Conservation (phyloP, 108 stramenopile genomes). For the Schizochytrium sp. region DNA sequence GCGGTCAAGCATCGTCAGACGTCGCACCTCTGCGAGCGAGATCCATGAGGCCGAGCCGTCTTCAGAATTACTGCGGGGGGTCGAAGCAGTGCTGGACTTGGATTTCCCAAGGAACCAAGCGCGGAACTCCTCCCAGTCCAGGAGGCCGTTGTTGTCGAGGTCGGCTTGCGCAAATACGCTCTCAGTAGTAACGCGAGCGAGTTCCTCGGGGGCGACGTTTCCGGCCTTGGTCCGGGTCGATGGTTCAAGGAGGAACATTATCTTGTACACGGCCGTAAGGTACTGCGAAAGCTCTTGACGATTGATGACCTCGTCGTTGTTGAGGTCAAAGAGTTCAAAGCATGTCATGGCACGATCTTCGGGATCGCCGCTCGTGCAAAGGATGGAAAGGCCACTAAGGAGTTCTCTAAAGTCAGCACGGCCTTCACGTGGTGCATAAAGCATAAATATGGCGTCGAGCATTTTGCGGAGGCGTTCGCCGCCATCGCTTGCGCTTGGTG, state of each 20-base stretch:
- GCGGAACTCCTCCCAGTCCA: not conserved
- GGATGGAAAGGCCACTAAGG: not conserved
- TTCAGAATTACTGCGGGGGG: not conserved
- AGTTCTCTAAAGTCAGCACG: not conserved
- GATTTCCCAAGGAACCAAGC: not conserved
- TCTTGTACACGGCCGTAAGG: not conserved
- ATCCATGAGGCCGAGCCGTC: not conserved
- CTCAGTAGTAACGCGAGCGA: constrained; percentile 17
- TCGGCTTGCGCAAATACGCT: constrained; percentile 16
- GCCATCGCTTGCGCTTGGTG: not conserved
- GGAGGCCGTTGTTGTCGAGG: not conserved
- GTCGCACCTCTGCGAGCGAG: constrained; percentile 1
- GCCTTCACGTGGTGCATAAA: not conserved
- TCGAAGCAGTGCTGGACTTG: not conserved
- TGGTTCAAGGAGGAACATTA: not conserved
- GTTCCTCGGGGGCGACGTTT: not conserved
- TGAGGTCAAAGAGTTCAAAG: constrained; percentile 12
- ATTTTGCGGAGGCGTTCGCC: not conserved
- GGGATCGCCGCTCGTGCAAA: not conserved
- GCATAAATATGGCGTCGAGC: not conserved
- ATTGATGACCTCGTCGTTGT: constrained; percentile 4
- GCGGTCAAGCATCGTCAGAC: not conserved
- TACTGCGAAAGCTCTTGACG: not conserved
- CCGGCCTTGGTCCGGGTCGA: not conserved
- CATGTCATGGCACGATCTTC: not conserved